Evolutionary conservation across 2,329 filamentous ascomycete genomes (phyloP).

Genomic region (Myriosclerotinia scirpicola): DNA sequence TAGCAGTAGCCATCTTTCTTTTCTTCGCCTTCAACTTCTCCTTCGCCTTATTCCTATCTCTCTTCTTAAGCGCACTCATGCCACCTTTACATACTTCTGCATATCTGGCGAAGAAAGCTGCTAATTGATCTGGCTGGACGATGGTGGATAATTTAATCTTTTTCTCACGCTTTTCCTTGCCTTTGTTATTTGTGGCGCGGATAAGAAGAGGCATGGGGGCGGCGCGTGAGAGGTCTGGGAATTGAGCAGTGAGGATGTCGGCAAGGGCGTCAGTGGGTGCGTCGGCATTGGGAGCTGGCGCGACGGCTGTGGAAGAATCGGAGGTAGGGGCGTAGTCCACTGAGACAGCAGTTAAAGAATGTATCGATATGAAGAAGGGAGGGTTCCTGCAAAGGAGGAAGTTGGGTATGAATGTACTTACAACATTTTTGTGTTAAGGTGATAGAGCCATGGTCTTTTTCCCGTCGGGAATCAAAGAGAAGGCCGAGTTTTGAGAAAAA

Average conservation of each 20-base stretch:
- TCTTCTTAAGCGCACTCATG: constrained; percentile 87
- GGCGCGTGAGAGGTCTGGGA: constrained; percentile 60
- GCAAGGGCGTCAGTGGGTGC: constrained; percentile 10
- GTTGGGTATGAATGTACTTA: constrained; percentile 43
- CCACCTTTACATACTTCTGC: constrained; percentile 88
- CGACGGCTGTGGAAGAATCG: not conserved
- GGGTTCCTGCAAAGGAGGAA: not conserved
- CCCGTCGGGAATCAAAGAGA: constrained; percentile 32
- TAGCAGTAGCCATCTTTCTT: constrained; percentile 46
- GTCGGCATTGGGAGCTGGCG: not conserved
- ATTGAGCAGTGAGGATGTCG: constrained; percentile 46
- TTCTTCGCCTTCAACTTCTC: constrained; percentile 70
- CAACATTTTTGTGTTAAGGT: constrained; percentile 75
- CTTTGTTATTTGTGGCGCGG: constrained; percentile 44
- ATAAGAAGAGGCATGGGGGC: constrained; percentile 72
- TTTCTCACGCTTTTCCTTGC: not conserved
- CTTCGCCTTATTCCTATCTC: constrained; percentile 84
- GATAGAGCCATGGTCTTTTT: constrained; percentile 71
- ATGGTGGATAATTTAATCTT: constrained; percentile 80
- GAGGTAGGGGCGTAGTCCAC: constrained; percentile 5
- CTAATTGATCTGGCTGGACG: constrained; percentile 72
- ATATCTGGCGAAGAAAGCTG: constrained; percentile 79
- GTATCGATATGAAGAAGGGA: no score
- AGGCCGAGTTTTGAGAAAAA: constrained; percentile 56
- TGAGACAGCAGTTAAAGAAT: not conserved